phyloP scores from a whole-genome alignment of 2,329 filamentous ascomycete species.

The Ophiocordyceps unilateralis region DNA sequence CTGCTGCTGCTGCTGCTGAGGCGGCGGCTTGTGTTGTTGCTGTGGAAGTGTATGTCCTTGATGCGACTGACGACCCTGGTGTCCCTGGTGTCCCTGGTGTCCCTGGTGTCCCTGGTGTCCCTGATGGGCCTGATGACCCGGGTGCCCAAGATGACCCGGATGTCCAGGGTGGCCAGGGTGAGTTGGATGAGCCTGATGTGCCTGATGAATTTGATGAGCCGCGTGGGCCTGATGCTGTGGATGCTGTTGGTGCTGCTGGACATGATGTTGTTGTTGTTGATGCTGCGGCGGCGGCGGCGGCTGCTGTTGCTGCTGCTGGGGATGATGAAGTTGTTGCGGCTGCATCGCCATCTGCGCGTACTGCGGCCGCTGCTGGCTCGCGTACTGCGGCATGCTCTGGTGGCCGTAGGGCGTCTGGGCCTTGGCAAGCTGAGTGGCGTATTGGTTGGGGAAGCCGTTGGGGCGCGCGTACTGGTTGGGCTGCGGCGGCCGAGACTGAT shows the following conservation, averaged over 20 bases:
- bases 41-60: constrained; percentile 10
- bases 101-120: constrained; percentile 9
- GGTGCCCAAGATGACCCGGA: constrained; percentile 6
- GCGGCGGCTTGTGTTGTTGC: constrained; percentile 11
- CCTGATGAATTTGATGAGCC: constrained; percentile 10
- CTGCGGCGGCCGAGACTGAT: constrained; percentile 17
- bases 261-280: constrained; percentile 14
- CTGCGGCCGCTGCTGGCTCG: constrained; percentile 27
- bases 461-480: constrained; percentile 31
- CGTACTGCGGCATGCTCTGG: constrained; percentile 29
- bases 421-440: constrained; percentile 33
- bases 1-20: constrained; percentile 8
- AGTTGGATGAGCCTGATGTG: constrained; percentile 7
- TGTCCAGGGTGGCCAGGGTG: constrained; percentile 8
- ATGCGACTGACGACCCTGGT: constrained; percentile 9
- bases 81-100: constrained; percentile 1
- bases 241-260: constrained; percentile 10
- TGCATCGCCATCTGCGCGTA: constrained; percentile 19
- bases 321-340: background rate
- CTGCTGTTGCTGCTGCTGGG: constrained; percentile 14
- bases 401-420: constrained; percentile 34
- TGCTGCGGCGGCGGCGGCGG: constrained; percentile 12
- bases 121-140: background rate
- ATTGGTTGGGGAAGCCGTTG: constrained; percentile 28
- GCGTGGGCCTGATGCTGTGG: constrained; percentile 11